Evolutionary conservation across 805 yeast genomes (phyloP).

Genomic region (Candida manassasensis): DNA sequence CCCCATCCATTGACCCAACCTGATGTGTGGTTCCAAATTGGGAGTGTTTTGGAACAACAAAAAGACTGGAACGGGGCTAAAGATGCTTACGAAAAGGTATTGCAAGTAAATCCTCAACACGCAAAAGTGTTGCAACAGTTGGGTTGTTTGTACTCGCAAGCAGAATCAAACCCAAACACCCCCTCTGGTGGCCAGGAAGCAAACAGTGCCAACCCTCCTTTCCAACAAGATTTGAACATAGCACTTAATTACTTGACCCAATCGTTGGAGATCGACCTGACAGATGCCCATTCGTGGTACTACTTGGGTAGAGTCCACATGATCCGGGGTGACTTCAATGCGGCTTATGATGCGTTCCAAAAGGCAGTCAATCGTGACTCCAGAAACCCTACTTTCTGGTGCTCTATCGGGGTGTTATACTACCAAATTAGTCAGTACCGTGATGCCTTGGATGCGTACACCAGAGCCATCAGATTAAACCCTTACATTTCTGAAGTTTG

Average conservation of each 20-base stretch:
- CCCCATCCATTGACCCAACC: slow-evolving; percentile 95
- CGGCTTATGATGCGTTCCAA: slow-evolving; percentile 97
- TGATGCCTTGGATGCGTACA: slow-evolving; percentile 96
- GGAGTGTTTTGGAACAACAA: slow-evolving; percentile 91
- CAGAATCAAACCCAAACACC: slow-evolving; percentile 28
- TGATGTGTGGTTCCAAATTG: slow-evolving; percentile 98
- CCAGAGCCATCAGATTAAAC: slow-evolving; percentile 90
- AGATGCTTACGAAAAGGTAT: slow-evolving; percentile 92
- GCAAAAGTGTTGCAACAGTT: slow-evolving; percentile 94
- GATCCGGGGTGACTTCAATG: slow-evolving; percentile 91
- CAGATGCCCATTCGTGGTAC: slow-evolving; percentile 97
- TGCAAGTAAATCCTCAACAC: slow-evolving; percentile 86
- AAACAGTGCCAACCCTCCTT: slow-evolving; percentile 54
- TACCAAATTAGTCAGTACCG: slow-evolving; percentile 94
- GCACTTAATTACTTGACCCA: slow-evolving; percentile 81
- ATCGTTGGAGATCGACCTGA: slow-evolving; percentile 81
- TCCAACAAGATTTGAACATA: slow-evolving; percentile 72
- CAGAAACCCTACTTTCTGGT: slow-evolving; percentile 97
- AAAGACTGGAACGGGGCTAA: slow-evolving; percentile 87
- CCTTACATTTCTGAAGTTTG: slow-evolving; percentile 97
- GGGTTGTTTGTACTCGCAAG: slow-evolving; percentile 87
- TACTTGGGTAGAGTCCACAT: slow-evolving; percentile 94
- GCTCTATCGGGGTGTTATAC: slow-evolving; percentile 90
- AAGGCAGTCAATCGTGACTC: slow-evolving; percentile 97
- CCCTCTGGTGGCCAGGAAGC: slow-evolving; percentile 11